These are phyloP conservation scores for Trapa incisa DNA, from an alignment of 345 rosid genomes.

Conservation along the genomic window DNA sequence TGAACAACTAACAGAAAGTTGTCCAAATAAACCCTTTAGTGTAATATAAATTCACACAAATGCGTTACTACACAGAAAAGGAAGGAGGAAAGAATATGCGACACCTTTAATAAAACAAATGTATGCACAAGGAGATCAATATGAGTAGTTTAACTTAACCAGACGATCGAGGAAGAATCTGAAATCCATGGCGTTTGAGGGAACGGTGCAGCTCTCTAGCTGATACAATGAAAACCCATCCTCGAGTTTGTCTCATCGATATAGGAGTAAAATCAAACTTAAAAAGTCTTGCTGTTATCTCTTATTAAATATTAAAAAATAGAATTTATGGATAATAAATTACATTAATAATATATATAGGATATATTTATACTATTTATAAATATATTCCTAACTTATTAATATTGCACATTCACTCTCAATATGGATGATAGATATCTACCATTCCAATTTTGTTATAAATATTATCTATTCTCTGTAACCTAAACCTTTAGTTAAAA, in stretches of 20 bases:
- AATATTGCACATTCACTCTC: too few relatives aligned
- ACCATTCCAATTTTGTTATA: too few relatives aligned
- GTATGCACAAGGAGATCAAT: neutral
- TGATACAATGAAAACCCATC: constrained; percentile 1
- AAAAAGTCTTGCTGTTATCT: neutral
- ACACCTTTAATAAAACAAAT: neutral
- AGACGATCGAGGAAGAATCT: neutral
- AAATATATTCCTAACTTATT: too few relatives aligned
- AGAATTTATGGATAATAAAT: too few relatives aligned
- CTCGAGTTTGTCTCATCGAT: neutral
- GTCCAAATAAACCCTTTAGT: neutral
- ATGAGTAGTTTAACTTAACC: neutral
- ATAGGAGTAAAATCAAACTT: neutral
- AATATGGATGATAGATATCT: too few relatives aligned
- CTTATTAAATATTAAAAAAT: too few relatives aligned
- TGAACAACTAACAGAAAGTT: neutral
- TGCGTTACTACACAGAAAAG: neutral
- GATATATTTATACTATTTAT: too few relatives aligned
- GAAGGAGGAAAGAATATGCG: neutral
- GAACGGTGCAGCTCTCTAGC: neutral
- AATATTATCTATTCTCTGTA: too few relatives aligned
- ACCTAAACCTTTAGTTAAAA: too few relatives aligned
- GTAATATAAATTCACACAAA: neutral
- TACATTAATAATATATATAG: too few relatives aligned
- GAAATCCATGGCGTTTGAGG: neutral